Evolutionary conservation across 768 basidiomycete species (phyloP), one percentile per base, ranked within the genome.

Genomic region (Termitomyces sp.): DNA sequence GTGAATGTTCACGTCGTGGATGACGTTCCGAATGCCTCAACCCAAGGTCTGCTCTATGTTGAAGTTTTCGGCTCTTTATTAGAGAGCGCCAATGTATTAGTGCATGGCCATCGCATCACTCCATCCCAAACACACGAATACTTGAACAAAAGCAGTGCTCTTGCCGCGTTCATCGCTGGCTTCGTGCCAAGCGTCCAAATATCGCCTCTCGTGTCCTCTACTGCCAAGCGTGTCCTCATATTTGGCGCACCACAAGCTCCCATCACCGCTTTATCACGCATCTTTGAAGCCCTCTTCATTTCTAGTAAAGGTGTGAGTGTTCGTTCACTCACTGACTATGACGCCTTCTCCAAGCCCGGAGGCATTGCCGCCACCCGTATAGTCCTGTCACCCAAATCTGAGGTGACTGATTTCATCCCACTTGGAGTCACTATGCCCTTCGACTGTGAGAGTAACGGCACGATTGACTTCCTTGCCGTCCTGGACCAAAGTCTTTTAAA

Each of bases 401-500:
- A 66, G 3, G 63, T 65, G 16, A 61, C 68, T 12, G 73, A 74
- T 26, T 69, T 72, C 58, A 53, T 84, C 18, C 87, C 91, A 18
- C 65, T 90, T 45, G 73, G 83, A 42, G 62, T 82, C 57, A 64
- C 77, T 38, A 64, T 93, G 60, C 85, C 90, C 60, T 69, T 94
- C 33, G 78, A 78, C 28, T 65, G 71, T 24, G 65, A 68, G 8
- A 76, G 75, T 55, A 53, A 64, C 8, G 84, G 84, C 20, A 72
- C 75, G 49, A 78, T 83, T 1, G 88, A 92, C 72, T 90, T 93
- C 68, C 68, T 87, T 44, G 86, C 84, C 57, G 72, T 98, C 35
- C 75, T 93, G 40, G 92, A 95, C 58, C 83, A 88, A 49, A 77
- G 72, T 49, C 76, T 98, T 33, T 77, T 96, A 64, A 93, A 89